phyloP scores from a whole-genome alignment of 1,284 basidiomycete genomes.

The Ceraceosorus bombacis region DNA sequence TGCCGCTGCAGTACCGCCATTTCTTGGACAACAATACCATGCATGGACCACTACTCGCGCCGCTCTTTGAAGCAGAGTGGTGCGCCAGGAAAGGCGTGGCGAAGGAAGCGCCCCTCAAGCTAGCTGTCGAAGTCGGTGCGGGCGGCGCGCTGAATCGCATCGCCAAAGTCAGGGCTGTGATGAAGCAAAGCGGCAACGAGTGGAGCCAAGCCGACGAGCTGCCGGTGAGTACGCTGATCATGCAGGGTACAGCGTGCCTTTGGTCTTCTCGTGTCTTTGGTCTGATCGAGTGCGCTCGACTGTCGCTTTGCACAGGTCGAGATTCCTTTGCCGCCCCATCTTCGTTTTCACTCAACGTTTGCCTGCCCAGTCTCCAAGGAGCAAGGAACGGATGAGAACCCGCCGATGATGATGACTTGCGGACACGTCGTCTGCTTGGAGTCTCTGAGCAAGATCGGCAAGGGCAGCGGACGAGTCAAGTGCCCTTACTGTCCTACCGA shows the following conservation, averaged over 20 bases:
- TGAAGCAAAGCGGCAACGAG: conserved; percentile 82
- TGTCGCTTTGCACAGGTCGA: conserved; percentile 63
- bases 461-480: conserved; percentile 54
- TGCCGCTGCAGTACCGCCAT: conserved; percentile 29
- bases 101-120: conserved; percentile 72
- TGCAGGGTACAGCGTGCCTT: background rate
- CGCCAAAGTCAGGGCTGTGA: conserved; percentile 82
- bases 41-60: conserved; percentile 64
- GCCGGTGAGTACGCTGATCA: conserved; percentile 59
- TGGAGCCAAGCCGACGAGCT: conserved; percentile 83
- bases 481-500: conserved; percentile 45
- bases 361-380: conserved; percentile 97
- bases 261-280: background rate
- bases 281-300: background rate
- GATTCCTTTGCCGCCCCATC: conserved; percentile 70
- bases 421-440: conserved; percentile 59
- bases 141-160: conserved; percentile 79
- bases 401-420: conserved; percentile 93
- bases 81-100: conserved; percentile 80
- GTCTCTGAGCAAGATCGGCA: conserved; percentile 49
- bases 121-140: conserved; percentile 81
- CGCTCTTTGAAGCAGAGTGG: conserved; percentile 78
- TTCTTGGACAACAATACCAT: conserved; percentile 26
- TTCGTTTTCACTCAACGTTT: conserved; percentile 87
- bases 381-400: conserved; percentile 83